phyloP scores from a whole-genome alignment of 768 basidiomycete genomes.

The Lentinus tigrinus region DNA sequence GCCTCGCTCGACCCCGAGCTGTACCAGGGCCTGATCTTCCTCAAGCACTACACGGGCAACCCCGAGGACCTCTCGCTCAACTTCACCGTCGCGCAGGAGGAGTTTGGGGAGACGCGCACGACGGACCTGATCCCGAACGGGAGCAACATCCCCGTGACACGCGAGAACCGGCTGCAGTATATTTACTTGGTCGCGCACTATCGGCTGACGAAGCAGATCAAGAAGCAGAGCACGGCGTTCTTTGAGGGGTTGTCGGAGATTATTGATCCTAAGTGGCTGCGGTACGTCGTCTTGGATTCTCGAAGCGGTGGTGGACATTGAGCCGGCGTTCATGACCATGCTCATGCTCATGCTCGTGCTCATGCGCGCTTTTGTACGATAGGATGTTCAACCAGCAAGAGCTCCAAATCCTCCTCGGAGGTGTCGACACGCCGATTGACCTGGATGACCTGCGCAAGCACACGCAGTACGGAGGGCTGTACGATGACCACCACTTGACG shows the following conservation, averaged over 20 bases:
- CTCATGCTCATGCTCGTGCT: neutral
- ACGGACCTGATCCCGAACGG: conserved; percentile 83
- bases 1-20: conserved; percentile 88
- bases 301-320: neutral
- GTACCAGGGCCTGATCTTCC: conserved; percentile 87
- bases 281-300: conserved; percentile 39
- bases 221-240: conserved; percentile 78
- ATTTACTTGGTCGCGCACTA: conserved; percentile 90
- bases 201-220: conserved; percentile 86
- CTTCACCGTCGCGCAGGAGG: conserved; percentile 86
- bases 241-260: conserved; percentile 92
- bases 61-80: conserved; percentile 87
- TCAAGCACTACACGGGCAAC: conserved; percentile 88
- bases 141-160: conserved; percentile 79
- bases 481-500: conserved; percentile 66
- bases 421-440: conserved; percentile 82
- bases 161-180: conserved; percentile 86
- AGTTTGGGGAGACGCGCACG: conserved; percentile 77
- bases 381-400: conserved; percentile 99
- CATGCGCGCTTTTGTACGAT: neutral
- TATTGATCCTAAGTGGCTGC: conserved; percentile 87
- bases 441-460: conserved; percentile 75
- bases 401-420: conserved; percentile 87
- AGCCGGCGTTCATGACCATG: too few species aligned
- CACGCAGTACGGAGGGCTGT: conserved; percentile 82